These are phyloP conservation scores for Huntiella savannae DNA, from an alignment of 2,329 filamentous ascomycete species.

Conservation along the genomic window DNA sequence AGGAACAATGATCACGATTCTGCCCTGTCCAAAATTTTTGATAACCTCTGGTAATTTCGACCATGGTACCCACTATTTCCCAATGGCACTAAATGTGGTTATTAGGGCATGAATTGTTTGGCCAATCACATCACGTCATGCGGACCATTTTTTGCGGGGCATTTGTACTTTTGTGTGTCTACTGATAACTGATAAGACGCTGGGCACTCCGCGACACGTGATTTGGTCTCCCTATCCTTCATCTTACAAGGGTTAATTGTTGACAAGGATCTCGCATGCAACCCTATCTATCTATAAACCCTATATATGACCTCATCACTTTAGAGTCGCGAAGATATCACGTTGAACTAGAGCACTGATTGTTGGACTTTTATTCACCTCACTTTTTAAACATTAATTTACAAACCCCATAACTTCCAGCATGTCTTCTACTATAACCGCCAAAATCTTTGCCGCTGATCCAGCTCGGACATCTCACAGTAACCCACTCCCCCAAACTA, in stretches of 20 bases:
- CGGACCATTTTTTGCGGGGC: background rate
- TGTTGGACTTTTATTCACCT: background rate
- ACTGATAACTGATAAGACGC: background rate
- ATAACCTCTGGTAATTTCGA: slow-evolving; percentile 3
- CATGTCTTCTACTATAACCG: slow-evolving; percentile 3
- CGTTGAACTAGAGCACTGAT: no score
- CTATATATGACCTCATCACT: no score
- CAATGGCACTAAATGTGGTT: slow-evolving; percentile 5
- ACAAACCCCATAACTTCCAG: no score
- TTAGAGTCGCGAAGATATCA: no score
- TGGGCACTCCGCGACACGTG: no score
- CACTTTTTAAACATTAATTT: background rate
- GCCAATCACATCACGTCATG: slow-evolving; percentile 5
- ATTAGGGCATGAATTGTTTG: slow-evolving; percentile 7
- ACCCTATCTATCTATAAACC: no score
- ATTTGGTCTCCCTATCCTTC: no score
- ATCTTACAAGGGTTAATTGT: no score
- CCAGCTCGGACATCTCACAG: slow-evolving; percentile 12
- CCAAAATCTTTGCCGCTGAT: slow-evolving; percentile 24
- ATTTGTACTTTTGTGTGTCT: slow-evolving; percentile 5
- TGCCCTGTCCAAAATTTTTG: slow-evolving; percentile 1
- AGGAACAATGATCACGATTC: slow-evolving; percentile 3
- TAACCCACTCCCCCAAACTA: slow-evolving; percentile 54
- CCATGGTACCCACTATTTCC: slow-evolving; percentile 7
- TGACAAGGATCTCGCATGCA: no score